These are phyloP conservation scores for Cyclotella baltica DNA, from an alignment of 108 stramenopile species.

Conservation along the genomic window DNA sequence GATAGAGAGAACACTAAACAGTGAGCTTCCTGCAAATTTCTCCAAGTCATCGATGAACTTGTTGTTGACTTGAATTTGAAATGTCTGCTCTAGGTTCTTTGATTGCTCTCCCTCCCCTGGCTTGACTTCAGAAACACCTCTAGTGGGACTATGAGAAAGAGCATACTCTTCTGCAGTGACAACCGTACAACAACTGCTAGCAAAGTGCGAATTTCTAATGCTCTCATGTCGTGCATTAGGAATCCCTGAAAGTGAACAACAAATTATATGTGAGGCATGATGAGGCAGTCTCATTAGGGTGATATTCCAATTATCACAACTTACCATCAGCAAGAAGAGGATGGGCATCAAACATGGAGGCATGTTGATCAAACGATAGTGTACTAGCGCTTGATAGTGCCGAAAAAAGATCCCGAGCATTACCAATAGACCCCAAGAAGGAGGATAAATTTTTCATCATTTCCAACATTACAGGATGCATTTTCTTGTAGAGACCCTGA, in stretches of 20 bases:
- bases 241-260: slow-evolving; percentile 20
- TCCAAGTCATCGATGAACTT: slow-evolving; percentile 63
- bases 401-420: slow-evolving; percentile 68
- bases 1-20: slow-evolving; percentile 60
- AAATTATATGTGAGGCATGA: background rate
- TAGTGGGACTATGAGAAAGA: slow-evolving; percentile 34
- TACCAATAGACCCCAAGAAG: slow-evolving; percentile 72
- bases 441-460: slow-evolving; percentile 31
- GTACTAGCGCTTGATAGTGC: slow-evolving; percentile 51
- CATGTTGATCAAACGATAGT: slow-evolving; percentile 26
- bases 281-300: background rate
- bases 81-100: slow-evolving; percentile 56
- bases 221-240: slow-evolving; percentile 77
- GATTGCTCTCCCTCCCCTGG: background rate
- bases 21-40: slow-evolving; percentile 49
- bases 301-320: background rate
- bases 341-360: slow-evolving; percentile 41
- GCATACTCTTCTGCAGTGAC: slow-evolving; percentile 63
- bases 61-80: slow-evolving; percentile 68
- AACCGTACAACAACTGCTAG: slow-evolving; percentile 56
- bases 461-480: slow-evolving; percentile 34
- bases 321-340: slow-evolving; percentile 53
- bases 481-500: slow-evolving; percentile 21
- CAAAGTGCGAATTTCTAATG: slow-evolving; percentile 65
- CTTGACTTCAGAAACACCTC: slow-evolving; percentile 23